Base-by-base conservation (phyloP, 2,329 filamentous ascomycete genomes). In the Chaetothyriales sp. region DNA sequence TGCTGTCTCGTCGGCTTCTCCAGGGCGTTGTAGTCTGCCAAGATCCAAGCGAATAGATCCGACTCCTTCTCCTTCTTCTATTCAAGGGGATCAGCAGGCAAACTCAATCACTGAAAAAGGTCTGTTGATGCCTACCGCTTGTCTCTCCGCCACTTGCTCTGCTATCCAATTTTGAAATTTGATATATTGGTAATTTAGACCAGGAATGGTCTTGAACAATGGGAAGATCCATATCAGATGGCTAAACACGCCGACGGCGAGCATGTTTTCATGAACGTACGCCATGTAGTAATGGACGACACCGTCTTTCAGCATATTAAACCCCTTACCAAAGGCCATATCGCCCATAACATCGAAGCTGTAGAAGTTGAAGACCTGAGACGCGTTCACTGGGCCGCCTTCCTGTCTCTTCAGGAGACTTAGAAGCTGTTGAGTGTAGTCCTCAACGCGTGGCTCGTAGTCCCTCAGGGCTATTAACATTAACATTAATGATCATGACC, bases 391-490 rank as follows among this genome's bases (percentile, higher is more conserved):
- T 1, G 62, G 55, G 25, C 52, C 26, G 26, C 52, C 53, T 12
- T 36, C 26, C 12, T 46, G 42, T 9, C 50, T 60, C 47, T 49
- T 63, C 10, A 72, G 52, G 5, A 63, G 60, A 3, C 57, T 43
- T 1, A 67, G 51, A 5, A 72, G 57, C 52, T 64, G 59, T 44
- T 67, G 58, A 19, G 64, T 66, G 54, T 69, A 67, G 2, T 49
- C 55, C 12, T 60, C 56, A 2, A 72, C 59, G 1, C 66, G 61
- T 15, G 60, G 51, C 52, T 72, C 69, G 52, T 72, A 72, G 3
- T 65, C 66, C 2, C 68, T 62, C 19, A 72, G 51, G 4, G 66
- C 63, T 49, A 64, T 66, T 51, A 68, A 65, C 50, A 64, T 66
- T 55, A 39, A 15, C 32, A 39, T 39, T 15, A 9, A 39, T 15